Base-by-base conservation (phyloP, 2,329 filamentous ascomycete genomes). In the Corynespora cassiicola region DNA sequence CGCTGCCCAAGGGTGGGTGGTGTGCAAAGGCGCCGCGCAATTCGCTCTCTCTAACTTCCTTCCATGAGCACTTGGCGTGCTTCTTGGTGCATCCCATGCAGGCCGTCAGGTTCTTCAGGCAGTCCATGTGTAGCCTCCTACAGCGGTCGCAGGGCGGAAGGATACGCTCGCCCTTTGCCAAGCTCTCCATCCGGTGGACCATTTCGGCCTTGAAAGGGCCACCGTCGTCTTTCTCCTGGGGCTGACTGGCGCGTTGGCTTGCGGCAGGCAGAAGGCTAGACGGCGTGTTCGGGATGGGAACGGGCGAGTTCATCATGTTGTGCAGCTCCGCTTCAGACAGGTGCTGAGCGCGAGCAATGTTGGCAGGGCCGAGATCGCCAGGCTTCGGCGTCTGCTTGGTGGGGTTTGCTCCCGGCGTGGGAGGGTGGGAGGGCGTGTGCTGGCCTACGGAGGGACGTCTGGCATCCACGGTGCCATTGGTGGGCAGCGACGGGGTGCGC, bases 11-110 rank as follows among this genome's bases (percentile, higher is more conserved):
- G 4, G 45, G 42, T 3, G 53, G 48, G 22, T 62, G 56, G 2
- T 57, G 40, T 20, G 56, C 60, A n/a, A 38, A 44, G 21, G 58
- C 56, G 11, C 60, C 41, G 15, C 47, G 58, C 22, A 82, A 49
- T 54, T 95, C 90, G 3, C 86, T 85, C 20, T 88, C 82, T 11
- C 82, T 84, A n/a, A 94, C 81, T 28, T 87, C 83, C 52, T 85
- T 87, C 90, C 90, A 95, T 10, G 84, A 85, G 65, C 90, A 95
- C 57, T 90, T 91, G 14, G 88, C 88, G 63, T 95, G 90, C 64
- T 95, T 95, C 65, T 88, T 91, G 0, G 90, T 95, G 66, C 90
- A 95, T 15, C 88, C 89, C 66, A 86, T 82, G 60, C 90, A 95
- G 7, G 89, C 88, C 0, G 89, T 95, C 24, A 94, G 75, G 47